Percentiles rank a stretch among this genome's conserved stretches.
Conservation (phyloP, 257 asterid genomes). For the Linaria vulgaris region DNA sequence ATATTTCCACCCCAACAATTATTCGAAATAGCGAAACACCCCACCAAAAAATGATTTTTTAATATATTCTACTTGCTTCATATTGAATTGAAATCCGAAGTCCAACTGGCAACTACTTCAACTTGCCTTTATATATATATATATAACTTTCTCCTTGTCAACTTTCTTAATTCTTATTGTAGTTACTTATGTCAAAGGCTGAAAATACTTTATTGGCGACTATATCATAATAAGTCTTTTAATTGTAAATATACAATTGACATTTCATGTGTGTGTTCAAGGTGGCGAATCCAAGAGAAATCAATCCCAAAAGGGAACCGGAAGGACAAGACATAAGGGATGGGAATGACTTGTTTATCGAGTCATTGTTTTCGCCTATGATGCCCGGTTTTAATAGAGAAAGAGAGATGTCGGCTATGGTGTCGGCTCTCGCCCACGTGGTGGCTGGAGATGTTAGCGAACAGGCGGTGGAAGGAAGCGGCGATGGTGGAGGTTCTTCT, state of each 20-base stretch:
- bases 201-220: background rate
- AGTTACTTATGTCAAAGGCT: too few relatives aligned
- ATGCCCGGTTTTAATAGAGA: constrained; percentile 34
- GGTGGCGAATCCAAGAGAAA: constrained; percentile 48
- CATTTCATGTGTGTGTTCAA: constrained; percentile 33
- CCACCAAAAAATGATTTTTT: background rate
- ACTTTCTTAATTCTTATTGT: constrained; percentile 18
- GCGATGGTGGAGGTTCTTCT: constrained; percentile 16
- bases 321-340: background rate
- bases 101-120: too few relatives aligned
- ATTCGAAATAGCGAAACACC: constrained; percentile 3
- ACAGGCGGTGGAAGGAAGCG: constrained; percentile 16
- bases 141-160: constrained; percentile 17
- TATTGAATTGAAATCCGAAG: background rate
- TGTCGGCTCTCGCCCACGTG: constrained; percentile 58
- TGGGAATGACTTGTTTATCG: constrained; percentile 17
- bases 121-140: constrained; percentile 19
- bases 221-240: background rate
- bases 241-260: too few relatives aligned
- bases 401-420: constrained; percentile 48
- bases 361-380: constrained; percentile 32
- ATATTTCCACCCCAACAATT: background rate
- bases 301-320: constrained; percentile 19
- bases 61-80: too few relatives aligned
- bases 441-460: constrained; percentile 41